A percentile compares a stretch with the other conserved stretches of the same genome.
These are phyloP conservation scores for Pseudevernia furfuracea DNA, from an alignment of 495 filamentous ascomycete species.

Conservation along the genomic window DNA sequence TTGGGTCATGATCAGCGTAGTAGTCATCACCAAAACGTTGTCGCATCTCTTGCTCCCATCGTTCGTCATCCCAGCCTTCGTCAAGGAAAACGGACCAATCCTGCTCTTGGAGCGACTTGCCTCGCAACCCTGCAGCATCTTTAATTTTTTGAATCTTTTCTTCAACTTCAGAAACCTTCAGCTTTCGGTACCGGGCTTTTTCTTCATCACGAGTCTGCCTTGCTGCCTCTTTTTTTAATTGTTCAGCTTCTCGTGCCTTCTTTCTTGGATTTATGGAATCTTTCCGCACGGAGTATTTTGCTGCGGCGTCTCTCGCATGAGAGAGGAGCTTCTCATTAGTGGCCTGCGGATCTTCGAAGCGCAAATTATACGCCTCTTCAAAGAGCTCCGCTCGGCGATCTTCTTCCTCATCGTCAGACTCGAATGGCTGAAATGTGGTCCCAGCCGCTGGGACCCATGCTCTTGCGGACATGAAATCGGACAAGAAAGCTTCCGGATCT, in stretches of 20 bases:
- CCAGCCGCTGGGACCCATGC: constrained; percentile 69
- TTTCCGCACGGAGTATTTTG: constrained; percentile 70
- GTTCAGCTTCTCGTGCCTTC: constrained; percentile 66
- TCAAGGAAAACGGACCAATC: constrained; percentile 79
- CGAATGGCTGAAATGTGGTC: constrained; percentile 62
- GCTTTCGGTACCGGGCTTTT: constrained; percentile 69
- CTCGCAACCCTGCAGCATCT: constrained; percentile 71
- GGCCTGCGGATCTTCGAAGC: constrained; percentile 84
- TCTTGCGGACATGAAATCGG: constrained; percentile 79
- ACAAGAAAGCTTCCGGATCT: constrained; percentile 82
- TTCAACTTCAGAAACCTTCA: constrained; percentile 83
- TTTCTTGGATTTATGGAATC: constrained; percentile 71
- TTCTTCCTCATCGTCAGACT: constrained; percentile 86
- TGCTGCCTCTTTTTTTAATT: constrained; percentile 67
- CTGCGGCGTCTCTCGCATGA: constrained; percentile 77
- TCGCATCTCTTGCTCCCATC: constrained; percentile 84
- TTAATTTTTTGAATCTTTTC: constrained; percentile 75
- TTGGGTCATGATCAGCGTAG: constrained; percentile 58
- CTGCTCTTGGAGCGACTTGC: constrained; percentile 59
- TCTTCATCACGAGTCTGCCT: constrained; percentile 71
- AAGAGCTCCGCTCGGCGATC: constrained; percentile 74
- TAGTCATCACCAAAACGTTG: constrained; percentile 82
- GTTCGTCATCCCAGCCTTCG: constrained; percentile 72
- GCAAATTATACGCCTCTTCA: constrained; percentile 91
- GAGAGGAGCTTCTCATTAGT: constrained; percentile 77